phyloP scores from a whole-genome alignment of 2,329 filamentous ascomycete genomes.

The Diaporthe longicolla region DNA sequence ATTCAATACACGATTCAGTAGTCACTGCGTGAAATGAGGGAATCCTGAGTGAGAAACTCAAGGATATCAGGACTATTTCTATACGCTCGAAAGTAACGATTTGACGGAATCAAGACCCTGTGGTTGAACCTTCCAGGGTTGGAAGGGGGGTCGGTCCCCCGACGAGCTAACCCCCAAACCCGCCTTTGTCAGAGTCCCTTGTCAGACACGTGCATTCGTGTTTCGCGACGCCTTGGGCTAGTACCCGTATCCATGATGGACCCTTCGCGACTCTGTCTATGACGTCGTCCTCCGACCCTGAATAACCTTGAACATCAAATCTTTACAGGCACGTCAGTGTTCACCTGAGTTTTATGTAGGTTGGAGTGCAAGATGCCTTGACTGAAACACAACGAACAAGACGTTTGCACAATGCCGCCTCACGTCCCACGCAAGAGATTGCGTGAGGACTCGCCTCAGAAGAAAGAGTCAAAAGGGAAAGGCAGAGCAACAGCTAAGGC shows the following conservation, averaged over 20 bases:
- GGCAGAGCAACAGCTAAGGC: slow-evolving; percentile 48
- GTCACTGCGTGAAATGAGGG: neutral
- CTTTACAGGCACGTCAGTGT: too few relatives aligned
- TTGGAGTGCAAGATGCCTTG: neutral
- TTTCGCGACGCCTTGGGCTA: slow-evolving; percentile 16
- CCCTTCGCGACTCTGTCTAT: slow-evolving; percentile 19
- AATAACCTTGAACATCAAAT: neutral
- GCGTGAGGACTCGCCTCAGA: slow-evolving; percentile 60
- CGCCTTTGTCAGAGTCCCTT: neutral
- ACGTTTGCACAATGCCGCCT: slow-evolving; percentile 71
- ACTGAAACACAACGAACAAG: neutral
- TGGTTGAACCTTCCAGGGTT: neutral
- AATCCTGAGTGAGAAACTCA: neutral
- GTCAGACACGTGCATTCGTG: slow-evolving; percentile 25
- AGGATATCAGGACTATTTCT: neutral
- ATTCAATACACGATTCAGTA: neutral
- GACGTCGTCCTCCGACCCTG: neutral
- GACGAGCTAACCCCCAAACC: neutral
- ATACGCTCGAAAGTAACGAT: neutral
- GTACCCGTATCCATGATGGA: neutral
- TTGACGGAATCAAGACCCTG: neutral
- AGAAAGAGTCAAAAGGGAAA: slow-evolving; percentile 47
- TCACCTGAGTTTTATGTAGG: neutral
- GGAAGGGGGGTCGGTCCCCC: neutral
- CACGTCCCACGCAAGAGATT: slow-evolving; percentile 76